Conservation (phyloP, 1,139 yeast species). For the Starmera stellimalicola region DNA sequence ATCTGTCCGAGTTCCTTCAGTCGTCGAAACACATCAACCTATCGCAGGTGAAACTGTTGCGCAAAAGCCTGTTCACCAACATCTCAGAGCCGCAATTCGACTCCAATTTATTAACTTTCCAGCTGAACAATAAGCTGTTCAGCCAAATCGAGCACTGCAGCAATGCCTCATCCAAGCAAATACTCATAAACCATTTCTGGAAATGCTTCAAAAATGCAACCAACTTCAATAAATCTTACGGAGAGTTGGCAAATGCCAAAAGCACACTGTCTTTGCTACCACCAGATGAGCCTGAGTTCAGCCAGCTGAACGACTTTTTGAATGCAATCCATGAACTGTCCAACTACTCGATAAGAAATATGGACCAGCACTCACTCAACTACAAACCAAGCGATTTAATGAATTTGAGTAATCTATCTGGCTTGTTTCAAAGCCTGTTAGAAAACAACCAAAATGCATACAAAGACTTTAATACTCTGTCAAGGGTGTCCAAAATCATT, state of each 20-base stretch:
- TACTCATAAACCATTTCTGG: constrained; percentile 38
- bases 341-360: constrained; percentile 27
- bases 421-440: constrained; percentile 33
- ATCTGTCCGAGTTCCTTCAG: neutral
- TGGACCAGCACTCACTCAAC: constrained; percentile 25
- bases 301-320: constrained; percentile 28
- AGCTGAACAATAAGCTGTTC: constrained; percentile 31
- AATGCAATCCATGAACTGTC: constrained; percentile 25
- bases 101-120: constrained; percentile 28
- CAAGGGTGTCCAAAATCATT: constrained; percentile 33
- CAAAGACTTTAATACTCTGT: constrained; percentile 35
- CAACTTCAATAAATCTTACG: constrained; percentile 38
- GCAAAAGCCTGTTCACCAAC: constrained; percentile 17
- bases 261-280: constrained; percentile 31
- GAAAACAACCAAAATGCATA: constrained; percentile 51
- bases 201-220: constrained; percentile 39
- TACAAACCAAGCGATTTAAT: constrained; percentile 27
- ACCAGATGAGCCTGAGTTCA: constrained; percentile 26
- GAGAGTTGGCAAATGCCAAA: constrained; percentile 34
- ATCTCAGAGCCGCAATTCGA: constrained; percentile 23
- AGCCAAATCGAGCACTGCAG: constrained; percentile 16
- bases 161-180: too few relatives aligned
- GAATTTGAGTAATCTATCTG: constrained; percentile 22
- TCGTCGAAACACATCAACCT: neutral
- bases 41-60: neutral